phyloP scores from a whole-genome alignment of 163 green algal species.

The Prototheca cutis region DNA sequence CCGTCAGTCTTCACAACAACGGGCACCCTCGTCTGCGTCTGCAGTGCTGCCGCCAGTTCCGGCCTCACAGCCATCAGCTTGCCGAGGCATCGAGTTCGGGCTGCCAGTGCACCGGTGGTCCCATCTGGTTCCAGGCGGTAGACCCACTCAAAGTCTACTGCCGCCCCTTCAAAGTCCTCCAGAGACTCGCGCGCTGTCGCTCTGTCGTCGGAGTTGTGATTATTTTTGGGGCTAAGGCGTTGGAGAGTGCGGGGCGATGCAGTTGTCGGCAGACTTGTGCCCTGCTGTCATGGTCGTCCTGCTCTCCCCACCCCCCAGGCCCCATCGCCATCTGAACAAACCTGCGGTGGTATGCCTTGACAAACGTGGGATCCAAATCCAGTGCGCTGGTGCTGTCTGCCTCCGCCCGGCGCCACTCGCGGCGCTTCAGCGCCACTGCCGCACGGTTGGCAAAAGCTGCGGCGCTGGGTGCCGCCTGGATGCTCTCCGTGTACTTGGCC shows the following conservation, averaged over 20 bases:
- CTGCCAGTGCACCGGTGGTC: no score
- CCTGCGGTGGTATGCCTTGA: slow-evolving; percentile 63
- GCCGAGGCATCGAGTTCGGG: no score
- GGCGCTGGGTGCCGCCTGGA: slow-evolving; percentile 39
- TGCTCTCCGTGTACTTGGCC: slow-evolving; percentile 52
- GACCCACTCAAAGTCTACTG: neutral
- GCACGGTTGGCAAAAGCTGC: slow-evolving; percentile 69
- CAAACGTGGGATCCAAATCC: slow-evolving; percentile 46
- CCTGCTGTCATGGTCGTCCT: no score
- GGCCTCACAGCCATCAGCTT: no score
- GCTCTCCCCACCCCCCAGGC: no score
- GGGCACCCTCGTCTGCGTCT: no score
- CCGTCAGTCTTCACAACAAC: no score
- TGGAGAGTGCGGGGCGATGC: no score
- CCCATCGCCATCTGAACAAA: neutral
- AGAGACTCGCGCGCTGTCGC: neutral
- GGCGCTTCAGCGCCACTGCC: slow-evolving; percentile 71
- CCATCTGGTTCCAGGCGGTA: neutral
- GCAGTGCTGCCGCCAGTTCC: no score
- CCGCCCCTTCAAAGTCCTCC: neutral
- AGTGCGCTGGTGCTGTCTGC: slow-evolving; percentile 54
- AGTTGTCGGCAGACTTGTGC: no score
- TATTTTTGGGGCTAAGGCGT: no score
- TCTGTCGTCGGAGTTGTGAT: no score
- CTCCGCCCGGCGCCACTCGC: slow-evolving; percentile 38